Evolutionary conservation across 2,329 filamentous ascomycete genomes (phyloP).

Genomic region (Rutstroemia sp.): DNA sequence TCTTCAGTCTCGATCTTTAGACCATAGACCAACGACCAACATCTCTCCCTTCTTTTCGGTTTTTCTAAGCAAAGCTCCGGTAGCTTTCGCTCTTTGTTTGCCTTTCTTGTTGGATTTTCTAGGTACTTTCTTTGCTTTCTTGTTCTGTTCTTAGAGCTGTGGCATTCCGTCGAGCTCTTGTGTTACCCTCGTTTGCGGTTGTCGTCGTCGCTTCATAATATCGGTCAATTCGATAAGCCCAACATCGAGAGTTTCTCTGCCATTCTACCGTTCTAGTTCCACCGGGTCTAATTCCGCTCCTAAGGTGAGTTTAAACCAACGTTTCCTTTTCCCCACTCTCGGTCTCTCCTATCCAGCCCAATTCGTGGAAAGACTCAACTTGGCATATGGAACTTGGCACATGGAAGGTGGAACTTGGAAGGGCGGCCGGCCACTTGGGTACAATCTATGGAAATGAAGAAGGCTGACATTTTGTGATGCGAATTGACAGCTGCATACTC

Average conservation of each 20-base stretch:
- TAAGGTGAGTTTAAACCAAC: no score
- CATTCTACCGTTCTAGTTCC: no score
- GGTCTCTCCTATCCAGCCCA: no score
- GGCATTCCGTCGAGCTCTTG: background rate
- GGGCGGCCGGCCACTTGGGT: background rate
- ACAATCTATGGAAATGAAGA: background rate
- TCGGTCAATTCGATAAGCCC: no score
- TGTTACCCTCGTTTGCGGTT: background rate
- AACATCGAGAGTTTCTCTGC: background rate
- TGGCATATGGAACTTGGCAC: background rate
- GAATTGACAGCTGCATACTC: background rate
- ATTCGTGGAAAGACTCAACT: background rate
- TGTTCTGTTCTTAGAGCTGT: slow-evolving; percentile 8
- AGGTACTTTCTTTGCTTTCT: slow-evolving; percentile 7
- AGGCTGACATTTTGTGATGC: background rate
- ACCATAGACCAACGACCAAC: slow-evolving; percentile 15
- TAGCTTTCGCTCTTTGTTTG: slow-evolving; percentile 31
- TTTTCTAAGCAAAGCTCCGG: slow-evolving; percentile 39
- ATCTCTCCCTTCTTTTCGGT: slow-evolving; percentile 10
- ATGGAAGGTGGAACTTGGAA: background rate
- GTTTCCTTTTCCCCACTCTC: no score
- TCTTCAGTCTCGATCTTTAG: slow-evolving; percentile 26
- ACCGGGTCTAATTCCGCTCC: no score
- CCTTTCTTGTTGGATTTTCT: slow-evolving; percentile 16
- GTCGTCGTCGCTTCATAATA: background rate